phyloP scores from a whole-genome alignment of 1,139 yeast genomes.

The Kluyveromyces sp. region DNA sequence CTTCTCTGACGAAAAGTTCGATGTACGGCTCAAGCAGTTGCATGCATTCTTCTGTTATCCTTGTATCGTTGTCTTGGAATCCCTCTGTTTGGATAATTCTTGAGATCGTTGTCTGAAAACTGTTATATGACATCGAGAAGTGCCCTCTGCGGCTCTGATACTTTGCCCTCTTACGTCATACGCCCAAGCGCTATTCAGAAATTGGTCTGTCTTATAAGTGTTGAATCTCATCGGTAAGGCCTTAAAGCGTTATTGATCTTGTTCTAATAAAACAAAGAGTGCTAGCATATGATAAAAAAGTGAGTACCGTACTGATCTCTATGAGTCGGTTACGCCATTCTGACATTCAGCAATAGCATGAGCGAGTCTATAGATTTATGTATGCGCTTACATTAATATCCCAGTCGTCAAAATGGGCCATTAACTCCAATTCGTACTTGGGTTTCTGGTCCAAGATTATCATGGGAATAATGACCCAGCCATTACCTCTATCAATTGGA shows the following conservation, averaged over 20 bases:
- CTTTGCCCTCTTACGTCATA: too few species aligned
- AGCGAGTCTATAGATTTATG: not conserved
- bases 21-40: constrained; percentile 51
- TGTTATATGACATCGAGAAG: constrained; percentile 1
- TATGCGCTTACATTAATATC: not conserved
- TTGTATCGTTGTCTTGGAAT: constrained; percentile 42
- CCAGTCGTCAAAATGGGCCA: constrained; percentile 5
- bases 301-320: too few species aligned
- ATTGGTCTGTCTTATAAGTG: too few species aligned
- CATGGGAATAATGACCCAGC: constrained; percentile 12
- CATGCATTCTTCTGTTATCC: constrained; percentile 45
- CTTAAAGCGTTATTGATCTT: too few species aligned
- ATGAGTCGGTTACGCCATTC: too few species aligned
- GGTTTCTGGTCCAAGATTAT: constrained; percentile 6
- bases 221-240: not conserved
- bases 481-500: constrained; percentile 5
- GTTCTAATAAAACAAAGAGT: too few species aligned
- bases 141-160: too few species aligned
- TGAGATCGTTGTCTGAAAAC: constrained; percentile 38
- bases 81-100: constrained; percentile 48
- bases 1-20: constrained; percentile 55
- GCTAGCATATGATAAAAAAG: too few species aligned
- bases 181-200: too few species aligned
- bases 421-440: constrained; percentile 1
- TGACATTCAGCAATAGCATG: not conserved